Percentiles rank a stretch among this genome's conserved stretches.
Conservation (phyloP, 208 protist species). For the Trypanosoma cruzi region DNA sequence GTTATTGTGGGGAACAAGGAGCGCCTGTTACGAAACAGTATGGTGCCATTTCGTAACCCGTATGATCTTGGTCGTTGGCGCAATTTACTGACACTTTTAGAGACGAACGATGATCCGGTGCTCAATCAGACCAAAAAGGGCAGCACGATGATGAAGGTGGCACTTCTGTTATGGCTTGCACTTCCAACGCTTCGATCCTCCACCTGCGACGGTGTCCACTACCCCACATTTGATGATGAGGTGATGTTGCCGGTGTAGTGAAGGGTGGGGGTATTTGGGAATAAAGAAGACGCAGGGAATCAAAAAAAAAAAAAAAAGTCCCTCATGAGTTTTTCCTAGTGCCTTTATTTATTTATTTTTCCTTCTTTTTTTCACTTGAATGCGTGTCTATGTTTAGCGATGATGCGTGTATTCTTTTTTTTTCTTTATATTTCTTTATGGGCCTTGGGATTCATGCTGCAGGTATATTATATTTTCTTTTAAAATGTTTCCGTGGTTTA, state of each 20-base stretch:
- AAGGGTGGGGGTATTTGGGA: conserved; percentile 10
- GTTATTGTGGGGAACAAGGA: conserved; percentile 46
- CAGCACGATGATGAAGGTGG: conserved; percentile 8
- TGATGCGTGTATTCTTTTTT: conserved; percentile 7
- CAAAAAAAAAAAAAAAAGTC: not conserved
- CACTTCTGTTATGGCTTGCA: conserved; percentile 52
- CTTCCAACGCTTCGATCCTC: conserved; percentile 51
- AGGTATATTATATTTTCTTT: not conserved
- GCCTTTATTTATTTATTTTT: no score
- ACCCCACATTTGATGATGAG: conserved; percentile 48
- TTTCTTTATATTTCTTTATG: conserved; percentile 16
- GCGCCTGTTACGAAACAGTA: conserved; percentile 26
- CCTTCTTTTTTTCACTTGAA: no score
- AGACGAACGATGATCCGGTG: conserved; percentile 50
- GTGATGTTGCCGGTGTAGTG: conserved; percentile 25
- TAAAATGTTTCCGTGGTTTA: conserved; percentile 18
- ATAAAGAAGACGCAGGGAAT: not conserved
- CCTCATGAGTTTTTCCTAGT: no score
- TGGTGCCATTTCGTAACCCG: conserved; percentile 49
- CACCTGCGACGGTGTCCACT: conserved; percentile 70
- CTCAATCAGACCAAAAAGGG: conserved; percentile 17
- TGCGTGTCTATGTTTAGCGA: no score
- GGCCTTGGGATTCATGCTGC: no score
- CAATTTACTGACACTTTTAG: conserved; percentile 70
- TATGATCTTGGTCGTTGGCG: conserved; percentile 72